phyloP scores from a whole-genome alignment of 768 basidiomycete genomes.

The Lentinus brumalis region DNA sequence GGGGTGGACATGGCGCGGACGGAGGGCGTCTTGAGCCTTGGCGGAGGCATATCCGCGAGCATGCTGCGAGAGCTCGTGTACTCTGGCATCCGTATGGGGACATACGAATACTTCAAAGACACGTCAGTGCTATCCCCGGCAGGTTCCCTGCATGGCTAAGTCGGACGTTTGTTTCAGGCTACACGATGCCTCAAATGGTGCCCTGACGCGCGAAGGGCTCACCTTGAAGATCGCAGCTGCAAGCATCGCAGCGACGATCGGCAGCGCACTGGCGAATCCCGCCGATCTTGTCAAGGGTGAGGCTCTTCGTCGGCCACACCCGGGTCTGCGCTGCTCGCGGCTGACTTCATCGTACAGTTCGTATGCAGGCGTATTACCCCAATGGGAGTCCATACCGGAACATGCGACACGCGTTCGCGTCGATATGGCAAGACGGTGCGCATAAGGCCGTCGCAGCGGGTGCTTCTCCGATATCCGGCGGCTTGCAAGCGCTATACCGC shows the following conservation, averaged over 20 bases:
- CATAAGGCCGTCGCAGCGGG: conserved; percentile 7
- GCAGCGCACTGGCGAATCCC: conserved; percentile 39
- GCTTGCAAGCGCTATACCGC: conserved; percentile 34
- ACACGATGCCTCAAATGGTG: conserved; percentile 24
- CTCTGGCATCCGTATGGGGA: conserved; percentile 37
- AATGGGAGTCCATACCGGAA: conserved; percentile 35
- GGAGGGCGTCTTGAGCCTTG: conserved; percentile 35
- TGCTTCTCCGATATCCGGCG: conserved; percentile 18
- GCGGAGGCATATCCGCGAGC: conserved; percentile 36
- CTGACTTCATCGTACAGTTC: conserved; percentile 24
- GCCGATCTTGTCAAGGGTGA: conserved; percentile 39
- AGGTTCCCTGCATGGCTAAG: background rate
- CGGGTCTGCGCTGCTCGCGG: background rate
- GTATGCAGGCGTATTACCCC: conserved; percentile 41
- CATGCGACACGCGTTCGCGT: conserved; percentile 34
- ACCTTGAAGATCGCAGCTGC: conserved; percentile 36
- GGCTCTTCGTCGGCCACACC: background rate
- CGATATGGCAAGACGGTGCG: conserved; percentile 34
- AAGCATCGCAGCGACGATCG: conserved; percentile 33
- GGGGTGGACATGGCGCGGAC: conserved; percentile 36
- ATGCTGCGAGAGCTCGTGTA: conserved; percentile 39
- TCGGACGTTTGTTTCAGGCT: conserved; percentile 19
- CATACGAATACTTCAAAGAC: conserved; percentile 42
- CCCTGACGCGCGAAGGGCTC: conserved; percentile 34
- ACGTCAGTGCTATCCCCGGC: conserved; percentile 23